Evolutionary conservation across 2,329 filamentous ascomycete species (phyloP), one percentile per base, ranked within the genome.

Genomic region (Diplodia intermedia): DNA sequence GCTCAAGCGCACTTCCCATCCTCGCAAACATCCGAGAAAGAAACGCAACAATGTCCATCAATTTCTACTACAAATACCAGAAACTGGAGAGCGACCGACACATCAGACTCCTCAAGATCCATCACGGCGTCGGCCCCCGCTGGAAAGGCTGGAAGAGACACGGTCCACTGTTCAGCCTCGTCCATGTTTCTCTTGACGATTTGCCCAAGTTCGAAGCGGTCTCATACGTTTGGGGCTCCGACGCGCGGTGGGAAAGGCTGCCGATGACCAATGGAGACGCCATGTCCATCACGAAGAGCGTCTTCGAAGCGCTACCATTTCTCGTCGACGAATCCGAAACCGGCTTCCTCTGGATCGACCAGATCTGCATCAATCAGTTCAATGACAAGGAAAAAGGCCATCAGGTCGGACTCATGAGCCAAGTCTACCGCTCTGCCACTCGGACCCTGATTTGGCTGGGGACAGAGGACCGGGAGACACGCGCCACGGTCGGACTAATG

Each of bases 391-490:
- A 70, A 47, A 54, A 40, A 29, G 68, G 55, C 36, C 26, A 43
- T 9, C 63, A 70, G 26, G 61, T 70, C 31, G n/a, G 11, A 15
- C 55, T 55, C 14, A 66, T 70, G 65, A 29, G n/a, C 15, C 18
- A 66, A 2, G 68, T 71, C 4, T 71, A 67, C 62, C 29, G 40
- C n/a, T 18, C 23, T 8, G 56, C 65, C 43, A 2, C 47, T 31
- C n/a, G 40, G 15, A 60, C 68, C 7, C 14, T 54, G 14, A 55
- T 66, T 12, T 71, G 71, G 71, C 66, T 72, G 1, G 71, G 71
- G 14, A 18, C 33, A 4, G 53, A 56, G 9, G 53, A 56, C 20
- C 29, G 18, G 8, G n/a, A 38, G 3, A 56, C 53, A 23, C 29
- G 31, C 18, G 1, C 20, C 31, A 29, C 53, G 15, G 1, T 38